Conservation (phyloP, 1,139 yeast species). For the Hyphopichia fennica region DNA sequence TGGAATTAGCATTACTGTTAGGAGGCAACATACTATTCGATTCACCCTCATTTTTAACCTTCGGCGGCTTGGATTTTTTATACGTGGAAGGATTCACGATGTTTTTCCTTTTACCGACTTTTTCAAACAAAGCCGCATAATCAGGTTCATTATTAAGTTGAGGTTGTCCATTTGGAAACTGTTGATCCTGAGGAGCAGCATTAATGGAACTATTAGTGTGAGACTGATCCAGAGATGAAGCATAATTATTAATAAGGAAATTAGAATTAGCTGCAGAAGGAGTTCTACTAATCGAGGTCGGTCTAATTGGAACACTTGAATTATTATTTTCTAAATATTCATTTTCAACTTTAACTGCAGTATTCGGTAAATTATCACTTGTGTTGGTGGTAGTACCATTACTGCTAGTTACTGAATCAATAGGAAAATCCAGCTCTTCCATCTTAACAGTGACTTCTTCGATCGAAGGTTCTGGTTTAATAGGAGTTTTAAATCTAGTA, state of each 20-base stretch:
- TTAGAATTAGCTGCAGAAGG: constrained; percentile 22
- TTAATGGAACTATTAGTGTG: constrained; percentile 1
- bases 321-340: constrained; percentile 14
- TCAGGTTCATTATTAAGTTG: constrained; percentile 30
- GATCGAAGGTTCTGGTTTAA: constrained; percentile 16
- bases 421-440: background rate
- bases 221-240: constrained; percentile 7
- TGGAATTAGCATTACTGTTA: constrained; percentile 8
- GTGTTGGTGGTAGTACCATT: background rate
- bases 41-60: constrained; percentile 14
- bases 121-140: constrained; percentile 47
- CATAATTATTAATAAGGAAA: constrained; percentile 4
- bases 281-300: constrained; percentile 22
- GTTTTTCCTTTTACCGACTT: constrained; percentile 44
- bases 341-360: constrained; percentile 8
- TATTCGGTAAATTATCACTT: background rate
- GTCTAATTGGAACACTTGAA: constrained; percentile 13
- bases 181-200: constrained; percentile 5
- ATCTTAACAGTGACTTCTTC: background rate
- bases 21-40: constrained; percentile 2
- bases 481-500: constrained; percentile 41
- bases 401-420: background rate
- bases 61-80: constrained; percentile 22
- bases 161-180: constrained; percentile 1
- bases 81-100: constrained; percentile 24